phyloP scores from a whole-genome alignment of 2,329 filamentous ascomycete genomes.

The Alternaria dauci region DNA sequence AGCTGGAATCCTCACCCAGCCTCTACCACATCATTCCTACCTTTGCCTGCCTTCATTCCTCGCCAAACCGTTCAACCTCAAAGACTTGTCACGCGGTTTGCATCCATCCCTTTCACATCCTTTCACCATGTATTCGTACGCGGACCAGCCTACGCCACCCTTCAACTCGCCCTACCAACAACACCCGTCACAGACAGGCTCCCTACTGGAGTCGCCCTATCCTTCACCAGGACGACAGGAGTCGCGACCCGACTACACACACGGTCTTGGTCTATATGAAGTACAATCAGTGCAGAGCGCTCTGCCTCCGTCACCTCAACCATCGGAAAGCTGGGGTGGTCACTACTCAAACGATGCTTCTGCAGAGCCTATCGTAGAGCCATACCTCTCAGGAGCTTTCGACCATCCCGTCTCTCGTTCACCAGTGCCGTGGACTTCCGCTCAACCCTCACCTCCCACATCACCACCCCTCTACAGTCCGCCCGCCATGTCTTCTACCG shows the following conservation, averaged over 20 bases:
- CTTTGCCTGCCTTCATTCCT: conserved; percentile 15
- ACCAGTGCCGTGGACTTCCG: conserved; percentile 41
- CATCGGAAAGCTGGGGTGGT: conserved; percentile 44
- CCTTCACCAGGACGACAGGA: conserved; percentile 48
- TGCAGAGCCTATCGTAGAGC: conserved; percentile 41
- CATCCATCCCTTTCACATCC: conserved; percentile 13
- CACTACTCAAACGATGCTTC: conserved; percentile 40
- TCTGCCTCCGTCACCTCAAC: conserved; percentile 48
- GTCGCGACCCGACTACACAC: conserved; percentile 37
- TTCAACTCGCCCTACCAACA: conserved; percentile 50
- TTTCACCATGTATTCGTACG: conserved; percentile 34
- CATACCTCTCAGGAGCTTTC: conserved; percentile 44
- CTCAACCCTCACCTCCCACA: conserved; percentile 45
- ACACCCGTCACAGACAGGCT: conserved; percentile 33
- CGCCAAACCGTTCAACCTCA: conserved; percentile 3
- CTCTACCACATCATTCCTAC: conserved; percentile 15
- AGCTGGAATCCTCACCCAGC: conserved; percentile 26
- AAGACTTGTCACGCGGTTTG: conserved; percentile 17
- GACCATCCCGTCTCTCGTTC: conserved; percentile 46
- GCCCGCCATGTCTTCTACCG: conserved; percentile 44
- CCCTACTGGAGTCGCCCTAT: conserved; percentile 45
- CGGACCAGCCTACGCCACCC: conserved; percentile 45
- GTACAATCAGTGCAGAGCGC: conserved; percentile 35
- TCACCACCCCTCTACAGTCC: conserved; percentile 40
- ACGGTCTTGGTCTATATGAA: conserved; percentile 48